Evolutionary conservation across 2,329 filamentous ascomycete genomes (phyloP).

Genomic region (Alternaria viburni): DNA sequence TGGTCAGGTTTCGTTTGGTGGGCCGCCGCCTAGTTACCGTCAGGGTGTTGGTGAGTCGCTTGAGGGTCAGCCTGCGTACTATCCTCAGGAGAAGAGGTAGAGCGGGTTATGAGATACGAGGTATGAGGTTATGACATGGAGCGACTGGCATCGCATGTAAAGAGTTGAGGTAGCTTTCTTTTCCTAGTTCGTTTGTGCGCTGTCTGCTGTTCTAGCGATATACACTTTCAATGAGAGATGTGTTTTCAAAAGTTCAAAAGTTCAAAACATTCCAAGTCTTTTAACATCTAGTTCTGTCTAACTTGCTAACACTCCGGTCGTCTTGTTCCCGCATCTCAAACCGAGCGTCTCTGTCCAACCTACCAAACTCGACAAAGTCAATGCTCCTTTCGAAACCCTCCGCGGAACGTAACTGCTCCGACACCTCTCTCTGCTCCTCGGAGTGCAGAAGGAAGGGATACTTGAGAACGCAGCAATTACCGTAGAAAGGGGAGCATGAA

Average conservation of each 20-base stretch:
- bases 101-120: slow-evolving; percentile 27
- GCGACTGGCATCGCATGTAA: not conserved
- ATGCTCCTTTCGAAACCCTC: not conserved
- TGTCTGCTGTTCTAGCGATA: not conserved
- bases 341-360: too few species aligned
- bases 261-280: not conserved
- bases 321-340: not conserved
- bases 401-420: not conserved
- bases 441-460: not conserved
- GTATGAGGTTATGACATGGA: slow-evolving; percentile 27
- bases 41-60: slow-evolving; percentile 47
- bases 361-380: not conserved
- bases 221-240: not conserved
- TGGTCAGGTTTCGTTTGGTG: slow-evolving; percentile 45
- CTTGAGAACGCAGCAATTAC: too few species aligned
- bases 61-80: slow-evolving; percentile 43
- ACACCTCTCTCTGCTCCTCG: not conserved
- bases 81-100: slow-evolving; percentile 43
- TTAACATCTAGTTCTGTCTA: not conserved
- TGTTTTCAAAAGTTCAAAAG: not conserved
- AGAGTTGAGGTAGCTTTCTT: not conserved
- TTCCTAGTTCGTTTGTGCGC: not conserved
- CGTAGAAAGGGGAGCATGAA: not conserved
- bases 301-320: not conserved
- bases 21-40: slow-evolving; percentile 42